These are phyloP conservation scores for Suhomyces maxii DNA, from an alignment of 1,139 yeast genomes.

Conservation along the genomic window DNA sequence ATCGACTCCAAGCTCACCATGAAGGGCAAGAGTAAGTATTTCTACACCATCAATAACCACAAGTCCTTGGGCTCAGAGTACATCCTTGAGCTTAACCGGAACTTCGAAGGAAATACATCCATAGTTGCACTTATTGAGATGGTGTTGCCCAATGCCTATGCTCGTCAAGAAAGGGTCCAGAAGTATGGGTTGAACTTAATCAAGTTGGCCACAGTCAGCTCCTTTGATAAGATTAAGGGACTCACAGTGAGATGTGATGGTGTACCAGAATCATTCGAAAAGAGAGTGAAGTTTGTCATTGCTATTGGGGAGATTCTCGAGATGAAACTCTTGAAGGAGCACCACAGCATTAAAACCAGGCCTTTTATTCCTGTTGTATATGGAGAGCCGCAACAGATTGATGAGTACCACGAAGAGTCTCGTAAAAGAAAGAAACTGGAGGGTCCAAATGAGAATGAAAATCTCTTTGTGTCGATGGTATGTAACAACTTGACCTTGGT, in stretches of 20 bases:
- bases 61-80: conserved; percentile 5
- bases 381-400: background rate
- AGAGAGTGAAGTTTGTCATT: conserved; percentile 13
- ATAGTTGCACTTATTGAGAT: conserved; percentile 23
- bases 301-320: conserved; percentile 5
- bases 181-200: conserved; percentile 26
- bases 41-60: conserved; percentile 16
- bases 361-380: background rate
- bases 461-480: conserved; percentile 4
- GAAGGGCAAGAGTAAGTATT: conserved; percentile 34
- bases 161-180: conserved; percentile 21
- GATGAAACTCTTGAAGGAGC: background rate
- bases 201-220: conserved; percentile 16
- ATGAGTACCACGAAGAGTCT: background rate
- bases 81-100: background rate
- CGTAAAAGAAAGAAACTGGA: background rate
- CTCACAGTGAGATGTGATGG: conserved; percentile 7
- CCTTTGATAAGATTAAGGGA: conserved; percentile 1
- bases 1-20: conserved; percentile 22
- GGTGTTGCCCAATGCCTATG: conserved; percentile 32
- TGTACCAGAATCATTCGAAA: conserved; percentile 8
- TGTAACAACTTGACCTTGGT: conserved; percentile 5
- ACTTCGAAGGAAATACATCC: background rate
- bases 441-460: background rate
- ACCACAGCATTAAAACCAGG: background rate